Conservation (phyloP, 345 rosid genomes). For the Aquilaria malaccensis region DNA sequence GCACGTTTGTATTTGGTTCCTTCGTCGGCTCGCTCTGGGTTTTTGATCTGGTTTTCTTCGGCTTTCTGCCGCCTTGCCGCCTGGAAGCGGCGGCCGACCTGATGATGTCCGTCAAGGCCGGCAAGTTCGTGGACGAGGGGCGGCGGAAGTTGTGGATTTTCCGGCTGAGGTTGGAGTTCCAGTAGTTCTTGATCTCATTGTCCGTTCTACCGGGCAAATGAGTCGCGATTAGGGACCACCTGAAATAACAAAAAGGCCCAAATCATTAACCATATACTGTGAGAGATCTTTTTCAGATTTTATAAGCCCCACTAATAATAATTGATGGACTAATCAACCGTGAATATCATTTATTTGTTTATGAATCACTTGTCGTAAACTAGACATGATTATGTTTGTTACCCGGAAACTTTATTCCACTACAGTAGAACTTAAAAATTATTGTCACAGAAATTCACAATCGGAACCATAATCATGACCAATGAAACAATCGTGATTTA, state of each 20-base stretch:
- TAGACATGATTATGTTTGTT: no score
- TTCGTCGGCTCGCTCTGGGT: conserved; percentile 14
- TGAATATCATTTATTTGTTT: no score
- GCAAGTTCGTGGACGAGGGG: background rate
- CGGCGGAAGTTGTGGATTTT: conserved; percentile 39
- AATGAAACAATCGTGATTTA: no score
- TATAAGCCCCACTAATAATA: background rate
- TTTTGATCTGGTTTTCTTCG: conserved; percentile 10
- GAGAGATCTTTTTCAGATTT: no score
- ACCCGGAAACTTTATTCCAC: no score
- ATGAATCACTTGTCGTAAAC: no score
- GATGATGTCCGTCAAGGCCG: conserved; percentile 4
- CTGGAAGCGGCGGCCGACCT: conserved; percentile 10
- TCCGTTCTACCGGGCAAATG: conserved; percentile 75
- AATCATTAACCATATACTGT: background rate
- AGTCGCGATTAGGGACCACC: conserved; percentile 74
- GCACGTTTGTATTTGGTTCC: background rate
- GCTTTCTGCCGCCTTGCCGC: conserved; percentile 24
- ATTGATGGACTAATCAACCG: background rate
- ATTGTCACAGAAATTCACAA: no score
- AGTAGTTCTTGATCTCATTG: conserved; percentile 72
- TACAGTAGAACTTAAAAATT: no score
- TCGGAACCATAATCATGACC: no score
- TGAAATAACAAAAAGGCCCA: conserved; percentile 13
- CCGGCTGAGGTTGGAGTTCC: conserved; percentile 71